Evolutionary conservation across 202 grass and related monocot species (phyloP).

Genomic region (Setaria viridis): DNA sequence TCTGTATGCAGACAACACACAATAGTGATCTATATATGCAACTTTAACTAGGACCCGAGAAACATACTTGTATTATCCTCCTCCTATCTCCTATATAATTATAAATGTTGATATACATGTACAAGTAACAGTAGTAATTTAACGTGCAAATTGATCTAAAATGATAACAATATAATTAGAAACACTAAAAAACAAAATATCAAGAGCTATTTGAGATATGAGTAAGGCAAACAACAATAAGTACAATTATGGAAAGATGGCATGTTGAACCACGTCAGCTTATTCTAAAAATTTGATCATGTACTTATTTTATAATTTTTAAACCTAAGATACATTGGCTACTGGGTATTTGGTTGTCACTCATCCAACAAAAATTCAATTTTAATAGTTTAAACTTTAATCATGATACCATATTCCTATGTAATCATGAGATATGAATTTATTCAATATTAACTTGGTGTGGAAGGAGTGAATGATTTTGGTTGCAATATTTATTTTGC

Average conservation of each 20-base stretch:
- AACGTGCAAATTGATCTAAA: background rate
- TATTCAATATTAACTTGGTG: background rate
- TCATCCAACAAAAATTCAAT: background rate
- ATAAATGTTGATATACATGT: background rate
- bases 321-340: background rate
- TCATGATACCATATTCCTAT: background rate
- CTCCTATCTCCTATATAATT: background rate
- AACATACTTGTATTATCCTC: no score
- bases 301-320: background rate
- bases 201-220: background rate
- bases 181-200: conserved; percentile 1
- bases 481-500: background rate
- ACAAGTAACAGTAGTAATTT: background rate
- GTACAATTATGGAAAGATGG: background rate
- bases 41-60: no score
- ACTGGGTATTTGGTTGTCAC: background rate
- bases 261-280: no score
- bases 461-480: background rate
- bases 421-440: background rate
- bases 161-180: background rate
- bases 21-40: no score
- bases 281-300: background rate
- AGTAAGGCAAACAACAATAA: background rate
- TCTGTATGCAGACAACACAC: background rate
- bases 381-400: background rate